A percentile compares a stretch with the other conserved stretches of the same genome.
These are phyloP conservation scores for Hortiboletus rubellus DNA, from an alignment of 1,284 basidiomycete species.

Conservation along the genomic window DNA sequence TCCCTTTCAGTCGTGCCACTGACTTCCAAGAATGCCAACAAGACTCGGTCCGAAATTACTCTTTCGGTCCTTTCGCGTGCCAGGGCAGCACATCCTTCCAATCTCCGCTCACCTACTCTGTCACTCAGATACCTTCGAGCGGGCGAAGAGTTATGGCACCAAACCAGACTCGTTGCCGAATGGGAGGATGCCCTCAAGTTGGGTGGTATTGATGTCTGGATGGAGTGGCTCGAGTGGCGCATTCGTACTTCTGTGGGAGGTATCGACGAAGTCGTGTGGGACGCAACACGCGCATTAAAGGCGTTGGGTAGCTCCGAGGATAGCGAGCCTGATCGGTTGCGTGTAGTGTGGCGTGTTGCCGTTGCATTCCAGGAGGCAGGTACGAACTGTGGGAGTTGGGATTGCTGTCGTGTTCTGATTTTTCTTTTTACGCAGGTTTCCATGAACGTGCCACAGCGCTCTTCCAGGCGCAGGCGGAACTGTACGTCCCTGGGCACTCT, in stretches of 20 bases:
- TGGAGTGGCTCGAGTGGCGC: slow-evolving; percentile 78
- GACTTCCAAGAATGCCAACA: slow-evolving; percentile 62
- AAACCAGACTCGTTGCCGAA: slow-evolving; percentile 53
- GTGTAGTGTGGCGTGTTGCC: slow-evolving; percentile 70
- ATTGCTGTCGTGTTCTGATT: slow-evolving; percentile 14
- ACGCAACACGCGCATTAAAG: slow-evolving; percentile 45
- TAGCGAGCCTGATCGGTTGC: slow-evolving; percentile 56
- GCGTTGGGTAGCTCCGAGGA: slow-evolving; percentile 41
- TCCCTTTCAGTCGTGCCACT: slow-evolving; percentile 58
- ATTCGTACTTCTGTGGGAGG: slow-evolving; percentile 48
- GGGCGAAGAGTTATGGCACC: slow-evolving; percentile 70
- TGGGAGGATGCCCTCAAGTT: slow-evolving; percentile 70
- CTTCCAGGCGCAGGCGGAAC: slow-evolving; percentile 75
- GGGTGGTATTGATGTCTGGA: slow-evolving; percentile 56
- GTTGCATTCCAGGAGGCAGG: slow-evolving; percentile 76
- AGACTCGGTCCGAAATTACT: slow-evolving; percentile 67
- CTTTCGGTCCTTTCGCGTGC: slow-evolving; percentile 68
- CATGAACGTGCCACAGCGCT: slow-evolving; percentile 67
- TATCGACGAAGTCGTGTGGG: slow-evolving; percentile 52
- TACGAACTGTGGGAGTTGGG: slow-evolving; percentile 38
- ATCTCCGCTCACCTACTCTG: slow-evolving; percentile 49
- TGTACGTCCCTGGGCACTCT: slow-evolving; percentile 48
- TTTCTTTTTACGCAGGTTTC: slow-evolving; percentile 43
- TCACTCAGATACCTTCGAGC: slow-evolving; percentile 65
- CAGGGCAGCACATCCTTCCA: slow-evolving; percentile 53